phyloP scores from a whole-genome alignment of 2,329 filamentous ascomycete species.

The Cercospora zeina region DNA sequence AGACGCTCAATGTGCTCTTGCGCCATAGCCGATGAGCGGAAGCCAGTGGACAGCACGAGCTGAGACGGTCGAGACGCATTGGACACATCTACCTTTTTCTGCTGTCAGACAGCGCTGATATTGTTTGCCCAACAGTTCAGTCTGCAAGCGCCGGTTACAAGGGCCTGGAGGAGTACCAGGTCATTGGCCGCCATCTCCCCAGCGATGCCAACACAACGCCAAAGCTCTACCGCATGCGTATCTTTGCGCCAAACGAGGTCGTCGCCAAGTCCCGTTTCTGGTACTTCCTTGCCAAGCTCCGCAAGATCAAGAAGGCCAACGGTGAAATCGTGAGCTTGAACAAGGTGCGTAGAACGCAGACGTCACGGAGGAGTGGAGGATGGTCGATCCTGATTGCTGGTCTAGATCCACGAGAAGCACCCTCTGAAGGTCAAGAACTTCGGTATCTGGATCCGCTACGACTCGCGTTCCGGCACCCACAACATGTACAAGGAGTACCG shows the following conservation, averaged over 20 bases:
- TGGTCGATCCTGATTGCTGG: conserved; percentile 18
- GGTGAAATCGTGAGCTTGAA: conserved; percentile 98
- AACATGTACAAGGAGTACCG: conserved; percentile 99
- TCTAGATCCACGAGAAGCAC: conserved; percentile 95
- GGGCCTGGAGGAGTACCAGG: conserved; percentile 98
- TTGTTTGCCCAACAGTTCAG: conserved; percentile 64
- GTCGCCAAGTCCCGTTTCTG: conserved; percentile 99
- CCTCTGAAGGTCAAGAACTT: conserved; percentile 99
- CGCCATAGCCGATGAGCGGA: not conserved
- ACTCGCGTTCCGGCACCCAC: conserved; percentile 99
- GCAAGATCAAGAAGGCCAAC: conserved; percentile 99
- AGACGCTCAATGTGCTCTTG: not conserved
- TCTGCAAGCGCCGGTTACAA: conserved; percentile 19
- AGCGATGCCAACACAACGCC: conserved; percentile 95
- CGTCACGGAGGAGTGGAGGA: not conserved
- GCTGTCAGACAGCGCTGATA: conserved; percentile 32
- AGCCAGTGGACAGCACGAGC: conserved; percentile 18
- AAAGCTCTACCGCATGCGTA: conserved; percentile 99
- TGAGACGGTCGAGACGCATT: conserved; percentile 19
- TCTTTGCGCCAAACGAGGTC: conserved; percentile 96
- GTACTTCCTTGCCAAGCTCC: conserved; percentile 99
- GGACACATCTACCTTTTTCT: conserved; percentile 5
- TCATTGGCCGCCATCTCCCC: conserved; percentile 99
- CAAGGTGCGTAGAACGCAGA: conserved; percentile 61
- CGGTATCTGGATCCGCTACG: conserved; percentile 99